Evolutionary conservation across 2,329 filamentous ascomycete species (phyloP).

Genomic region (Claviceps fusiformis): DNA sequence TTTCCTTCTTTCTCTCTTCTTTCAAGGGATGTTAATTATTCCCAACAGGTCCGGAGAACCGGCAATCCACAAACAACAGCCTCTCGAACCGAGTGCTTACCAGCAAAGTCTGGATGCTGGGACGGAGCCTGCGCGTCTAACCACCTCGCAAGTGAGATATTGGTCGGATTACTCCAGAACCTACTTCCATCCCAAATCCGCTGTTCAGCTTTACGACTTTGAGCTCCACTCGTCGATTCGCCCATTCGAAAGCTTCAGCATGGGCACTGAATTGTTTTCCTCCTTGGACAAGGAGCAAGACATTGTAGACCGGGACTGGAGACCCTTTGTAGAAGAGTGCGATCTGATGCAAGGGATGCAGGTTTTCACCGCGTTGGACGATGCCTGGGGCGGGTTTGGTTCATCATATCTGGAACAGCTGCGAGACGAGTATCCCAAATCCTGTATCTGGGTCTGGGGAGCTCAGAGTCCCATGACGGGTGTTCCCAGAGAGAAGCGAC

Average conservation of each 20-base stretch:
- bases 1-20: too few species aligned
- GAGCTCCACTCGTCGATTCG: constrained; percentile 67
- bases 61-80: constrained; percentile 52
- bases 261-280: constrained; percentile 63
- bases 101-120: constrained; percentile 69
- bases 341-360: constrained; percentile 87
- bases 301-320: constrained; percentile 76
- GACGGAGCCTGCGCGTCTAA: constrained; percentile 49
- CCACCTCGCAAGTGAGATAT: constrained; percentile 63
- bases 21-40: neutral
- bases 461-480: constrained; percentile 48
- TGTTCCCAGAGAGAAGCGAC: constrained; percentile 35
- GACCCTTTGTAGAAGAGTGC: constrained; percentile 82
- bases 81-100: constrained; percentile 60
- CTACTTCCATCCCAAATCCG: constrained; percentile 82
- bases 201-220: constrained; percentile 78
- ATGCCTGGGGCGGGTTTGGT: constrained; percentile 71
- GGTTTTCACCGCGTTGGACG: constrained; percentile 55
- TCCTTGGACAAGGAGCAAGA: constrained; percentile 69
- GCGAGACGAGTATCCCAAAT: constrained; percentile 83
- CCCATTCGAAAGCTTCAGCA: constrained; percentile 85
- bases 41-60: constrained; percentile 47
- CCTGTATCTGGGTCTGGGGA: constrained; percentile 76
- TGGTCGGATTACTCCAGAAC: constrained; percentile 93
- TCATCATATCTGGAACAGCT: constrained; percentile 62